Evolutionary conservation across 2,329 filamentous ascomycete species (phyloP), one percentile per base, ranked within the genome.

Genomic region (Daldinia eschscholtzii): DNA sequence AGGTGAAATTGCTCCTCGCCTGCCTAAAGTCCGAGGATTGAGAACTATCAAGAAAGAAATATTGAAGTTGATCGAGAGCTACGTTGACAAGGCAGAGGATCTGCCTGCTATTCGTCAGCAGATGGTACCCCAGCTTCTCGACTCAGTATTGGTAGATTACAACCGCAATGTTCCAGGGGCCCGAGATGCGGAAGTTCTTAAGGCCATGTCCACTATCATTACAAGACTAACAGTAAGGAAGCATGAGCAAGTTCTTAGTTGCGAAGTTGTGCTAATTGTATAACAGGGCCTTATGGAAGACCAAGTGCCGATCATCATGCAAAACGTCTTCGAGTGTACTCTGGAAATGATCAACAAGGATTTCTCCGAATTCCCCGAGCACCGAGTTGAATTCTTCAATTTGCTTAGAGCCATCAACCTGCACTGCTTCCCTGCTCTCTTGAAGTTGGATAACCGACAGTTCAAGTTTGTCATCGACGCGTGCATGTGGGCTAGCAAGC

Each of bases 261-360:
- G 13, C 6, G 33, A 20, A 26, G 71, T 70, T 65, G 73, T 64
- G 67, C 69, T 70, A 65, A 72, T 70, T 37, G 57, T 65, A 57
- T 64, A 50, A 37, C 64, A 97, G 93, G 89, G 89, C 73, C 86
- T 98, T 77, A 99, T 99, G 97, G 96, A 98, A 80, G 96, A 98
- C 79, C 96, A 98, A 81, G 93, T 99, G 48, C 94, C 96, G 9
- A 91, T 91, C 56, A 98, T 99, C 77, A 97, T 99, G 93, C 94
- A 98, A 81, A 97, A 95, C 74, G 93, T 99, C 28, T 99, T 99
- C 76, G 95, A 98, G 81, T 98, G 95, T 84, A 99, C 96, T 2
- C 86, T 99, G 64, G 94, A 97, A 77, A 99, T 99, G 96, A 99
- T 99, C 84, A 99, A 98, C 88, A 99, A 99, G 84, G 96, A 99